These are phyloP conservation scores for Tetrastigma voinierianum DNA, from an alignment of 164 flowering plant species.

Conservation along the genomic window DNA sequence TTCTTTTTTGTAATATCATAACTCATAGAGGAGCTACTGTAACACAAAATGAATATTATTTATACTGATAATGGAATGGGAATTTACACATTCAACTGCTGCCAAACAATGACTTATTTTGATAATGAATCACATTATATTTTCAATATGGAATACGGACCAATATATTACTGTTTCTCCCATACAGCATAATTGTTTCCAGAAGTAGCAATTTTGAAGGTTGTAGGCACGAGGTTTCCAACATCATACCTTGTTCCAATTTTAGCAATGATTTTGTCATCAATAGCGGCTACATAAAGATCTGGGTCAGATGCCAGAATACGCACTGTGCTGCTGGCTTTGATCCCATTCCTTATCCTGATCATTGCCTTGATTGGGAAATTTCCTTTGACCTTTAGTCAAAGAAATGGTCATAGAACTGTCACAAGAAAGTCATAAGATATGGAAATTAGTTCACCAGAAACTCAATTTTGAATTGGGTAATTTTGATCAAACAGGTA, in stretches of 20 bases:
- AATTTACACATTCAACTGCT: no score
- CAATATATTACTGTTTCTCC: constrained; percentile 43
- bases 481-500: no score
- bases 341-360: constrained; percentile 52
- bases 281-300: constrained; percentile 61
- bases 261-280: constrained; percentile 53
- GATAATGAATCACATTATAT: no score
- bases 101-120: no score
- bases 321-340: constrained; percentile 36
- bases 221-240: constrained; percentile 56
- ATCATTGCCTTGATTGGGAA: constrained; percentile 35
- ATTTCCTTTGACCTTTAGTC: constrained; percentile 69
- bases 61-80: no score
- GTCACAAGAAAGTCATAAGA: constrained; percentile 29
- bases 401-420: constrained; percentile 86
- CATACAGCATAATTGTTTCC: constrained; percentile 66
- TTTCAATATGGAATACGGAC: no score
- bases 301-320: constrained; percentile 61
- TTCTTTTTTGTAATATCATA: no score
- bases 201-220: constrained; percentile 41
- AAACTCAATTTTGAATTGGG: no score
- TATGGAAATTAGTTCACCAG: no score
- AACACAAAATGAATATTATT: no score
- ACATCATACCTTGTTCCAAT: constrained; percentile 61
- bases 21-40: no score